Evolutionary conservation across 441 rosid species (phyloP).

Genomic region (Pelargonium fulgidum): DNA sequence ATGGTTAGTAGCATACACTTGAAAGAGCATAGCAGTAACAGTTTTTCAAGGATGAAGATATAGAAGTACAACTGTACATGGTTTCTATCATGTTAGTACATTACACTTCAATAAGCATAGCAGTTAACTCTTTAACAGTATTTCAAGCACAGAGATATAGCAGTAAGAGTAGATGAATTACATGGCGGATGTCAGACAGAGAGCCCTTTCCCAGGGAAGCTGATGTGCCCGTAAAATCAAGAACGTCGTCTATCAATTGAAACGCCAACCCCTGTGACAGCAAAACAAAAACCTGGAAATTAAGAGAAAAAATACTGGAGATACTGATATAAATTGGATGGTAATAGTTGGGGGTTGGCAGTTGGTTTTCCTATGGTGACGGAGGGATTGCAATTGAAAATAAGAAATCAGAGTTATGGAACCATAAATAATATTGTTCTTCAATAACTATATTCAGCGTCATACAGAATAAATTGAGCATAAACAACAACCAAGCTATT

Average conservation of each 20-base stretch:
- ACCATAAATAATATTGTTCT: background rate
- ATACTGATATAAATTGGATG: background rate
- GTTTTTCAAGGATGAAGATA: background rate
- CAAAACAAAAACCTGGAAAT: background rate
- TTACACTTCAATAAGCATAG: background rate
- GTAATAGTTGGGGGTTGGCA: background rate
- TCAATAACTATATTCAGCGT: background rate
- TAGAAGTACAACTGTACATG: background rate
- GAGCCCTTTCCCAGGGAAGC: conserved; percentile 95
- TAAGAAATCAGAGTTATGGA: background rate
- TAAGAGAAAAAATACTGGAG: conserved; percentile 2
- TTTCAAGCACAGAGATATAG: background rate
- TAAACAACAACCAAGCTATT: background rate
- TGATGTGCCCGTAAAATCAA: conserved; percentile 88
- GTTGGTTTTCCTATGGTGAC: background rate
- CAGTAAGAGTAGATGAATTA: conserved; percentile 30
- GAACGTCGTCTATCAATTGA: conserved; percentile 89
- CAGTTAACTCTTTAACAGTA: background rate
- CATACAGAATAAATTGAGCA: background rate
- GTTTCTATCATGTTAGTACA: background rate
- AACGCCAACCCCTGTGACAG: conserved; percentile 77
- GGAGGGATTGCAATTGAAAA: background rate
- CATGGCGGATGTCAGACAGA: conserved; percentile 75
- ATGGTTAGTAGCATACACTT: background rate
- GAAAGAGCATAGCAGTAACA: background rate